These are phyloP conservation scores for Inonotus obliquus DNA, from an alignment of 1,284 basidiomycete species.

Conservation along the genomic window DNA sequence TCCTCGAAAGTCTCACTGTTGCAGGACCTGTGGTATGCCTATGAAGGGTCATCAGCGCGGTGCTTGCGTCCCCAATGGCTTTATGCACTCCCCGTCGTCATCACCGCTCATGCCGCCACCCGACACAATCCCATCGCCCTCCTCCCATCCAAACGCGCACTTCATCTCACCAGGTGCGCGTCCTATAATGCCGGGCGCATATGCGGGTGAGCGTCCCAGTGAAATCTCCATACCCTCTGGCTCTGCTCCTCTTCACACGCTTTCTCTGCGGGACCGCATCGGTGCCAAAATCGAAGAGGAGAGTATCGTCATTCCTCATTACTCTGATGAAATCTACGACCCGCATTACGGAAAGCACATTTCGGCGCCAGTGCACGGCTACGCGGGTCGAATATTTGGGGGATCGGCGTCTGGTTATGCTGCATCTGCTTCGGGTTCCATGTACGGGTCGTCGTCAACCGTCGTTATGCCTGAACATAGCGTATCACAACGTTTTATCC, in stretches of 20 bases:
- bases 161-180: background rate
- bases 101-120: slow-evolving; percentile 1
- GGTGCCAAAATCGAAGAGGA: slow-evolving; percentile 19
- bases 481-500: slow-evolving; percentile 11
- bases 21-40: slow-evolving; percentile 15
- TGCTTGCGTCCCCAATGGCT: background rate
- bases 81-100: background rate
- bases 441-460: slow-evolving; percentile 5
- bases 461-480: slow-evolving; percentile 14
- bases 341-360: background rate
- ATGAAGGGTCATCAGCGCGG: slow-evolving; percentile 20
- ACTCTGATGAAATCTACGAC: background rate
- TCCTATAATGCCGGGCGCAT: slow-evolving; percentile 13
- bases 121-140: background rate
- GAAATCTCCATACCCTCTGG: slow-evolving; percentile 9
- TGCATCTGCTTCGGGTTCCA: background rate
- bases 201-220: slow-evolving; percentile 11
- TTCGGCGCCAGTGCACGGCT: slow-evolving; percentile 14
- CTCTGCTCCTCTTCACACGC: slow-evolving; percentile 2
- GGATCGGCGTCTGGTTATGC: background rate
- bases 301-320: background rate
- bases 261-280: slow-evolving; percentile 14
- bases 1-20: slow-evolving; percentile 12
- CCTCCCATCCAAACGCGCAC: background rate
- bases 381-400: slow-evolving; percentile 12